Percentiles rank a stretch among this genome's conserved stretches.
Evolutionary conservation across 768 basidiomycete species (phyloP).

Genomic region (Coprinellus micaceus): DNA sequence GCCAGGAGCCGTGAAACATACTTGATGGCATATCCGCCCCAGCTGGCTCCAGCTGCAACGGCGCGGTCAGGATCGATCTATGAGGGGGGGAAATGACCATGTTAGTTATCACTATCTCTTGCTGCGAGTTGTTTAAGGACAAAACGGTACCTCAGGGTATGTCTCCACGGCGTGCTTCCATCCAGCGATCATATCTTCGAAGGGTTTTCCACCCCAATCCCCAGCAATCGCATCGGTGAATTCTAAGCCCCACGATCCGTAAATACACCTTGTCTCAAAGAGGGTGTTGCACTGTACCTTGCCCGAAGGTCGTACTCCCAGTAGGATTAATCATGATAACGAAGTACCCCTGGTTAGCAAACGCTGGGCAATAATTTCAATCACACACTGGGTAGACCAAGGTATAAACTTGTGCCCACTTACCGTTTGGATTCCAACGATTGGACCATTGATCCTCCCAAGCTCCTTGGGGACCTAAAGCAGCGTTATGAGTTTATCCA

Average conservation of each 20-base stretch:
- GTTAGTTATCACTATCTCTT: background rate
- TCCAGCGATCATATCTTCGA: slow-evolving; percentile 70
- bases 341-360: slow-evolving; percentile 87
- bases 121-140: too few species aligned
- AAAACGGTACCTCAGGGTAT: slow-evolving; percentile 71
- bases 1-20: slow-evolving; percentile 27
- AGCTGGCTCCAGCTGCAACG: slow-evolving; percentile 78
- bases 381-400: background rate
- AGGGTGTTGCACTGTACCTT: slow-evolving; percentile 43
- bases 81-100: background rate
- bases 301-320: slow-evolving; percentile 90
- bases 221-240: slow-evolving; percentile 76
- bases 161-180: slow-evolving; percentile 66
- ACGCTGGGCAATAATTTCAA: slow-evolving; percentile 41
- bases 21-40: slow-evolving; percentile 90
- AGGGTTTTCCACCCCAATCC: slow-evolving; percentile 87
- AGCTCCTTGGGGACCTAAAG: slow-evolving; percentile 65
- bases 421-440: slow-evolving; percentile 88
- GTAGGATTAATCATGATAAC: slow-evolving; percentile 88
- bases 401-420: slow-evolving; percentile 9
- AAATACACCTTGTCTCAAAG: too few species aligned
- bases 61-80: slow-evolving; percentile 69
- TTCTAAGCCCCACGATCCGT: too few species aligned
- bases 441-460: slow-evolving; percentile 93
- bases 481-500: background rate